Conservation (phyloP, 2,329 filamentous ascomycete species). For the Trichoderma arundinaceum region DNA sequence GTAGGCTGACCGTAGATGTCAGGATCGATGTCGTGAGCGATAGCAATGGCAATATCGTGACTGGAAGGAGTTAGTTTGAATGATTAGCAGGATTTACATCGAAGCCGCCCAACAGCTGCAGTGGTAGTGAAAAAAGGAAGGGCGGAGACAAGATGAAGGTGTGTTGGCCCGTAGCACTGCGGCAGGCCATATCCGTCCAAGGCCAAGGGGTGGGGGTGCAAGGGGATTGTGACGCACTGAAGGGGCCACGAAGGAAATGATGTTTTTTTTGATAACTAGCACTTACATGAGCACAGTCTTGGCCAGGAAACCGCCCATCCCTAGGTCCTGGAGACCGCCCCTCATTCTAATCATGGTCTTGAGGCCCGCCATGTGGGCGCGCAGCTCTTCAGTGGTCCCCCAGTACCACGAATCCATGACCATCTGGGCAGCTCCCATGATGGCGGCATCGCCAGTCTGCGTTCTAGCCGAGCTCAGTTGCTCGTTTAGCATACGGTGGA, state of each 20-base stretch:
- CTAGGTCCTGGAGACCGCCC: slow-evolving; percentile 53
- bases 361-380: slow-evolving; percentile 54
- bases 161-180: slow-evolving; percentile 7
- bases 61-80: slow-evolving; percentile 38
- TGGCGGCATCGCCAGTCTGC: slow-evolving; percentile 52
- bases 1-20: slow-evolving; percentile 49
- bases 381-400: slow-evolving; percentile 53
- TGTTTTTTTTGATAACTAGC: not conserved
- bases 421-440: slow-evolving; percentile 56
- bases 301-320: slow-evolving; percentile 53
- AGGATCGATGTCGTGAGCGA: slow-evolving; percentile 54
- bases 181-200: not conserved
- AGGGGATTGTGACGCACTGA: not conserved
- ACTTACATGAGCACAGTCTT: slow-evolving; percentile 57
- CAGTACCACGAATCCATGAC: slow-evolving; percentile 61
- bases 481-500: slow-evolving; percentile 54
- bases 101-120: not conserved
- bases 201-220: slow-evolving; percentile 5
- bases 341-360: slow-evolving; percentile 55
- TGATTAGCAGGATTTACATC: slow-evolving; percentile 33
- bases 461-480: slow-evolving; percentile 48
- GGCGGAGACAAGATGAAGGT: not conserved
- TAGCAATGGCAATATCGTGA: slow-evolving; percentile 54
- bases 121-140: not conserved
- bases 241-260: not conserved